phyloP scores from a whole-genome alignment of 129 eudicot genomes.

The Centrapalus pauciflorus region DNA sequence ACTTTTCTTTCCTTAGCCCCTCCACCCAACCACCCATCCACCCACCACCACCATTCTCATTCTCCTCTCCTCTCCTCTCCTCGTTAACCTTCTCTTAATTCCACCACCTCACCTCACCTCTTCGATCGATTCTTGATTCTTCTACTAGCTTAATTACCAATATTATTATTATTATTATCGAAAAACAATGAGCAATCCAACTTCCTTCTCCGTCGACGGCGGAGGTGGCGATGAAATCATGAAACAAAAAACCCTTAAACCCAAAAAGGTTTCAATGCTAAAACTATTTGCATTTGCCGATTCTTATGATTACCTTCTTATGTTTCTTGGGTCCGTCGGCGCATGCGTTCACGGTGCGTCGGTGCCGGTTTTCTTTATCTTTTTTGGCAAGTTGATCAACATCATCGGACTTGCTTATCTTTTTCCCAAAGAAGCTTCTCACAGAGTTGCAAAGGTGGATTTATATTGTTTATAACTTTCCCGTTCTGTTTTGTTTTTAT shows the following conservation, averaged over 20 bases:
- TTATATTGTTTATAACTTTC: background rate
- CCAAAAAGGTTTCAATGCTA: conserved; percentile 41
- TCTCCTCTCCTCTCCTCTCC: too few species aligned
- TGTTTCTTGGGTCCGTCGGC: conserved; percentile 75
- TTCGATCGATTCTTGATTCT: too few species aligned
- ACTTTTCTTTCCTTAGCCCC: conserved; percentile 18
- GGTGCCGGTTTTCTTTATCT: conserved; percentile 90
- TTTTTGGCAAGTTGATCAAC: conserved; percentile 86
- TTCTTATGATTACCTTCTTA: conserved; percentile 66
- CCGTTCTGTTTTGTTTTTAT: too few species aligned
- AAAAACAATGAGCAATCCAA: conserved; percentile 17
- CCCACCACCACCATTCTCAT: conserved; percentile 16
- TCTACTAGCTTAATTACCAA: too few species aligned
- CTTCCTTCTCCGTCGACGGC: conserved; percentile 18
- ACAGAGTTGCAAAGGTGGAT: conserved; percentile 76
- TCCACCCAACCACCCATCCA: conserved; percentile 3
- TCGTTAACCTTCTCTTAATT: conserved; percentile 2
- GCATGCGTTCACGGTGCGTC: conserved; percentile 94
- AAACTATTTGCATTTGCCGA: conserved; percentile 82
- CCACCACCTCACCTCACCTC: background rate
- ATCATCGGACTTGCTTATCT: conserved; percentile 92
- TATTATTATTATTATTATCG: too few species aligned
- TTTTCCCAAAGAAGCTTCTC: conserved; percentile 88
- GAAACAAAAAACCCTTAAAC: conserved; percentile 13
- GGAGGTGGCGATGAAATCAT: background rate